These are phyloP conservation scores for Microsporum ferrugineum DNA, from an alignment of 2,329 filamentous ascomycete species.

Conservation along the genomic window DNA sequence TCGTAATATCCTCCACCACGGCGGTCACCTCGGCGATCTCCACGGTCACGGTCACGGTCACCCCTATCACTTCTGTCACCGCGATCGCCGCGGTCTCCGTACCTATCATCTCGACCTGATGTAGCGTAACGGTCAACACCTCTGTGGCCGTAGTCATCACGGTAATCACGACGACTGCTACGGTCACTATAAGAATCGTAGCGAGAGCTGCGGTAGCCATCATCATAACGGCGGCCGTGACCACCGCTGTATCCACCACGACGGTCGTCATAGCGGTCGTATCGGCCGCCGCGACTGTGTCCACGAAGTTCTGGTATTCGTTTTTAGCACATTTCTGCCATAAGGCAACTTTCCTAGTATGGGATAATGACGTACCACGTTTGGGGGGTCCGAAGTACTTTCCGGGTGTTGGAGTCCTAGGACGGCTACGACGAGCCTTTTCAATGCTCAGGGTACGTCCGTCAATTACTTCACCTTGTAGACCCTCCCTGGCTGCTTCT, in stretches of 20 bases:
- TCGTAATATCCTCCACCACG: constrained; percentile 43
- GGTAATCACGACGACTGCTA: constrained; percentile 16
- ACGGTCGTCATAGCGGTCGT: constrained; percentile 39
- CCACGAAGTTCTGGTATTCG: constrained; percentile 35
- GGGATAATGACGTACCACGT: constrained; percentile 55
- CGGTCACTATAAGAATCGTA: constrained; percentile 46
- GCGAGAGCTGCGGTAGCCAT: constrained; percentile 30
- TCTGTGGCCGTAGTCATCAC: constrained; percentile 22
- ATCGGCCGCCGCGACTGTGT: constrained; percentile 35
- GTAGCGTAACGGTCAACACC: constrained; percentile 47
- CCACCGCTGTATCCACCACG: constrained; percentile 30
- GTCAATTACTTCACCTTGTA: constrained; percentile 91
- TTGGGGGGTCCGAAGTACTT: constrained; percentile 99
- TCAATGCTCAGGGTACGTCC: constrained; percentile 95
- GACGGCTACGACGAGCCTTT: constrained; percentile 90
- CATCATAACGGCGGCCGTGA: constrained; percentile 31
- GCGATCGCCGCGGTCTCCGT: constrained; percentile 33
- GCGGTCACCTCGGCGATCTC: constrained; percentile 37
- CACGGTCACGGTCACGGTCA: constrained; percentile 19
- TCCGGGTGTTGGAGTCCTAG: constrained; percentile 90
- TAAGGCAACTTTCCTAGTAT: neutral
- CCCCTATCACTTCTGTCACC: constrained; percentile 17
- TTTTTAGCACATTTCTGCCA: constrained; percentile 10
- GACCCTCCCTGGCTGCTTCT: constrained; percentile 88
- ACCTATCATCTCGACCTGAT: constrained; percentile 29